Base-by-base conservation (phyloP, 2,329 filamentous ascomycete genomes). In the Dothiorella sarmentorum region DNA sequence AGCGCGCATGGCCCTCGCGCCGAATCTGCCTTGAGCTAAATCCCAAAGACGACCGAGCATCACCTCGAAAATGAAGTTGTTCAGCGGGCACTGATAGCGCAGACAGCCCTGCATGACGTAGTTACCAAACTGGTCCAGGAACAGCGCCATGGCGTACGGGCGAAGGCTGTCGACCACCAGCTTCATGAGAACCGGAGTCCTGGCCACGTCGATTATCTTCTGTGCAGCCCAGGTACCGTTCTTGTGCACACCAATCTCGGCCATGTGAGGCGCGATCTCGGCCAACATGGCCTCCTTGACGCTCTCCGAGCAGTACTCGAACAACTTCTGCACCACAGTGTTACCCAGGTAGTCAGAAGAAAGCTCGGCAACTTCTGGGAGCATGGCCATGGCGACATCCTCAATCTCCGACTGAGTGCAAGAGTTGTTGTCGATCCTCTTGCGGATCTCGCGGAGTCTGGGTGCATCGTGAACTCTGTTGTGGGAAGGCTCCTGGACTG, bases 171-270 rank as follows among this genome's bases (percentile, higher is more conserved):
- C 86, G 26, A 94, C 88, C 68, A 99, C 93, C 76, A 91, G 78
- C 45, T 80, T 77, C 86, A 94, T 93, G 75, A 97, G 92, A 38
- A 80, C 78, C 5, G 88, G 85, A 0, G 89, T 91, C 75, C 94
- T 91, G 72, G 91, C 93, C 6, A 96, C 91, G 68, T 97, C 93
- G 65, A 99, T 97, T 68, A 99, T 97, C 82, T 97, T 99, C 76
- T 99, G 94, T 1, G 94, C 94, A 57, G 94, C 94, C 94, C 94
- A 99, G 1, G 94, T 99, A 62, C 94, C 94, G 68, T 99, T 99
- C 83, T 99, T 99, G 82, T 99, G 94, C 7, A 97, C 87, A 67
- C 94, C 94, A 75, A 97, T 97, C 75, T 97, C 92, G 24, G 93
- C 91, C 71, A 97, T 83, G 70, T 97, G 92, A 60, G 93, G 92